Conservation (phyloP, 23 red algal species). For the Gracilaria gracilis region DNA sequence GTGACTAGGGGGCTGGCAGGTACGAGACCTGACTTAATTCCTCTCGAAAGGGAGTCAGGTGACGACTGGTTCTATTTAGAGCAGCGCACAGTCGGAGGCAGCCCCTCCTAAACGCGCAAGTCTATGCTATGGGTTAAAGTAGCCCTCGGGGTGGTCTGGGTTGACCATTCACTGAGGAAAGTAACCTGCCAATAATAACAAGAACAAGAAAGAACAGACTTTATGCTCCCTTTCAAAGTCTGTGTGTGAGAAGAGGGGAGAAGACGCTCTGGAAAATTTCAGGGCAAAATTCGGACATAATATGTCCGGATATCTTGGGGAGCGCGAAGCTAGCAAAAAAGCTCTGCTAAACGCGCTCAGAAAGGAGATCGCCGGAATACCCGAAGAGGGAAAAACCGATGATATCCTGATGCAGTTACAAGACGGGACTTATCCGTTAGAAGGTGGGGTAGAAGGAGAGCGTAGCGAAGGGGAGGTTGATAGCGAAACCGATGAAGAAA, state of each 20-base stretch:
- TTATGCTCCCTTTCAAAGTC: neutral
- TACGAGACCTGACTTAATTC: slow-evolving; percentile 31
- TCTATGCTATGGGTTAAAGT: neutral
- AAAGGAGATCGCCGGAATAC: neutral
- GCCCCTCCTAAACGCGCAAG: slow-evolving; percentile 40
- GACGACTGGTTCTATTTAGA: slow-evolving; percentile 32
- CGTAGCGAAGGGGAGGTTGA: no score
- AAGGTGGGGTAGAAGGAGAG: no score
- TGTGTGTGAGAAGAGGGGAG: neutral
- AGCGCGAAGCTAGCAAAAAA: neutral
- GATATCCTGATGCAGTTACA: neutral
- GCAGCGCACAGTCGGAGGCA: slow-evolving; percentile 18
- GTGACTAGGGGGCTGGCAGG: neutral
- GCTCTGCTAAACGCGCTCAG: neutral
- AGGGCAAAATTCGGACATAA: neutral
- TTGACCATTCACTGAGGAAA: neutral
- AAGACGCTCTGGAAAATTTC: neutral
- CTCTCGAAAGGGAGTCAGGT: slow-evolving; percentile 19
- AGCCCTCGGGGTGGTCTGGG: neutral
- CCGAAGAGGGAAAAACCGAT: neutral
- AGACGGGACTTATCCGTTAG: neutral
- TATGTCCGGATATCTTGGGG: neutral
- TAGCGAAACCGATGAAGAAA: no score
- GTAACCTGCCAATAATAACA: neutral
- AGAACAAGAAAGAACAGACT: no score